phyloP scores from a whole-genome alignment of 2,329 filamentous ascomycete genomes.

The Claviceps purpurea region DNA sequence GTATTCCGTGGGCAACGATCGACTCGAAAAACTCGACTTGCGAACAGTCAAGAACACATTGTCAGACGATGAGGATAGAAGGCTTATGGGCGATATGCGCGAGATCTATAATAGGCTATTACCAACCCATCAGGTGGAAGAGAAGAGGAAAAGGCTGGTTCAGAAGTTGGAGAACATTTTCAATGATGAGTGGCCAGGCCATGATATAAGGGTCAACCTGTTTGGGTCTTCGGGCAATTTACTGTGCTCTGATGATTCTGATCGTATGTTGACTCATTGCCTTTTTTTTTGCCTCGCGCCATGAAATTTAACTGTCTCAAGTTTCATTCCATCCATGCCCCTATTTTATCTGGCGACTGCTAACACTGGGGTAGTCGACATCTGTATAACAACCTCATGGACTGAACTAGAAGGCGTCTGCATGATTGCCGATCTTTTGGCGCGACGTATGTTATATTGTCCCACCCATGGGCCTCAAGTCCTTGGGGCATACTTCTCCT shows the following conservation, averaged over 20 bases:
- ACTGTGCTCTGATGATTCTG: slow-evolving; percentile 88
- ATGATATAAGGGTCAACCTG: slow-evolving; percentile 78
- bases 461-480: background rate
- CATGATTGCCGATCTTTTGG: slow-evolving; percentile 73
- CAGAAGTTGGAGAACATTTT: slow-evolving; percentile 77
- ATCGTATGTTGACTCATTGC: slow-evolving; percentile 47
- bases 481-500: background rate
- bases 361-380: slow-evolving; percentile 55
- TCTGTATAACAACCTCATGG: slow-evolving; percentile 89
- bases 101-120: slow-evolving; percentile 75
- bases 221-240: slow-evolving; percentile 98
- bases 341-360: background rate
- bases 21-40: slow-evolving; percentile 57
- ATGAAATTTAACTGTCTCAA: no score
- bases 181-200: slow-evolving; percentile 82
- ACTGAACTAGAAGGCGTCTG: slow-evolving; percentile 83
- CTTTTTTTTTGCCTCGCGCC: no score
- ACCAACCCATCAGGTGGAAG: slow-evolving; percentile 67
- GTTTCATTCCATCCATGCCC: no score
- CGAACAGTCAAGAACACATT: slow-evolving; percentile 60
- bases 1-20: slow-evolving; percentile 76
- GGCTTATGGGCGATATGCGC: slow-evolving; percentile 69
- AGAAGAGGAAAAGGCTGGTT: slow-evolving; percentile 63
- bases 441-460: slow-evolving; percentile 52
- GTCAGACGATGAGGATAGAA: slow-evolving; percentile 58